Evolutionary conservation across 352 stramenopile species (phyloP), one percentile per base, ranked within the genome.

Genomic region (Globisporangium perplexum): DNA sequence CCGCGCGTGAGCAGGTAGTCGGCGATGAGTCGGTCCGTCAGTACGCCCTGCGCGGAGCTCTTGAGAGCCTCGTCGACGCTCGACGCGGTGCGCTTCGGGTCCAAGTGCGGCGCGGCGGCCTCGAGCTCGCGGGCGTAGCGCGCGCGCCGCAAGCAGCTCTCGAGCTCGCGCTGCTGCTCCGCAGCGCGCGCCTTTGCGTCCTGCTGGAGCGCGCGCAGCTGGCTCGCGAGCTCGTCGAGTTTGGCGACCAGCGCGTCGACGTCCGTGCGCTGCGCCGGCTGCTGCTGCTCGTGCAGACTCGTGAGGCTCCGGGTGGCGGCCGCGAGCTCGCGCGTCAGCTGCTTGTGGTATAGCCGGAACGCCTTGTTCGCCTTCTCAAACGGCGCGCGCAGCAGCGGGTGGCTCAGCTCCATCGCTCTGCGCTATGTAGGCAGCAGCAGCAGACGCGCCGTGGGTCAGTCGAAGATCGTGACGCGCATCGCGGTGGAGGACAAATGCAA

Each of bases 261-360:
- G 48, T 81, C 69, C 60, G 77, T 73, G 33, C 74, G 66, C 47
- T 90, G 80, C 10, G 74, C 72, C 24, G 78, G 71, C 23, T 79
- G 74, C 57, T 90, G 79, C 28, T 74, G 69, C 24, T 73, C 58
- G 39, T 77, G 64, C 45, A 93, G 47, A 20, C 66, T 67, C 17
- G 82, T 50, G 31, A 90, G 74, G 35, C 70, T 58, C 48, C 73
- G 66, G 20, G 65, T 66, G n/a, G 82, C 59, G 33, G 63, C 56
- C 26, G 64, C 62, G 14, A 93, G 41, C 60, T 93, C 80, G 39
- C 75, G 72, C 28, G 74, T 83, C 33, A 93, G 60, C 49, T 93
- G 74, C 62, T 90, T 90, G 57, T 93, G 76, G 38, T 89, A 88
- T 36, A 91, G 62, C 0, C 83, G 83, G 47, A 93, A 93, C 28